These are phyloP conservation scores for Rubia occidens DNA, from an alignment of 305 asterid genomes.

Conservation along the genomic window DNA sequence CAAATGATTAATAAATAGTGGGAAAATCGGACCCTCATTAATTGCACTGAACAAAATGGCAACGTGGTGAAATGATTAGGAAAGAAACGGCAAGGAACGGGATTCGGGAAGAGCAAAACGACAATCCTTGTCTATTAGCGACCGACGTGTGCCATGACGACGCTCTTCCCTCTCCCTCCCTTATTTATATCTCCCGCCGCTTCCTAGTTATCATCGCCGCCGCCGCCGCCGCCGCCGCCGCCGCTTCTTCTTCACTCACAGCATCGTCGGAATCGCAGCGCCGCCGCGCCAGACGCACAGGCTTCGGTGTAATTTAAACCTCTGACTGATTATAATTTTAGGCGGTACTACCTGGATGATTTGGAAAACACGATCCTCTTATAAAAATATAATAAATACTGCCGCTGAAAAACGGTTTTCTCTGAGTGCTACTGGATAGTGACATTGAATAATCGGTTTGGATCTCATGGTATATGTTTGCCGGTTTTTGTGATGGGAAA, in stretches of 20 bases:
- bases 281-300: neutral
- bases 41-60: neutral
- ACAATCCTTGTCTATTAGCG: neutral
- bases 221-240: too few relatives aligned
- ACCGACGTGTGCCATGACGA: conserved; percentile 1
- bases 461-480: neutral
- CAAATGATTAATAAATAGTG: too few relatives aligned
- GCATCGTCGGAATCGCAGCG: neutral
- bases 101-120: neutral
- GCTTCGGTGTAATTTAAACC: neutral
- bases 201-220: neutral
- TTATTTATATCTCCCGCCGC: conserved; percentile 3
- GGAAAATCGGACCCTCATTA: too few relatives aligned
- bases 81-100: neutral
- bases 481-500: neutral
- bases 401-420: neutral
- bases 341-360: neutral
- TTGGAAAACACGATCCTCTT: neutral
- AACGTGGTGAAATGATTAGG: neutral
- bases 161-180: neutral
- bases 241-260: neutral
- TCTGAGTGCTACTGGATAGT: too few relatives aligned
- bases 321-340: neutral
- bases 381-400: neutral
- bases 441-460: neutral